Conservation (phyloP, 495 filamentous ascomycete species). For the Tuber indicum region DNA sequence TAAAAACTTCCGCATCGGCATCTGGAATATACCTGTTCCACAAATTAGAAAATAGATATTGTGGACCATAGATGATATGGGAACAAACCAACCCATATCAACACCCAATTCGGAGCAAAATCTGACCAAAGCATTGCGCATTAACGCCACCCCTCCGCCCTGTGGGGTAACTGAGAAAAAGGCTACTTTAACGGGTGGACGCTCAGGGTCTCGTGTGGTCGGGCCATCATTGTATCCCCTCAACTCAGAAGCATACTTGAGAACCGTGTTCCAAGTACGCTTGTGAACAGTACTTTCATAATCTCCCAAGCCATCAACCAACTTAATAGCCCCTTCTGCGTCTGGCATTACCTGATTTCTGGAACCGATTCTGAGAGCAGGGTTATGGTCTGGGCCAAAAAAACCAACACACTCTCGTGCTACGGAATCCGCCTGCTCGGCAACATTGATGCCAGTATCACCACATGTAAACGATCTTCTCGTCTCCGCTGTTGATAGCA, state of each 20-base stretch:
- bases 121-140: too few species aligned
- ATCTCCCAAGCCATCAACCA: slow-evolving; percentile 56
- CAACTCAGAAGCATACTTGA: slow-evolving; percentile 61
- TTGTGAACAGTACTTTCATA: slow-evolving; percentile 57
- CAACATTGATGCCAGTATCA: slow-evolving; percentile 50
- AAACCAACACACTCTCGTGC: slow-evolving; percentile 71
- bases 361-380: slow-evolving; percentile 65
- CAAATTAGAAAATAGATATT: slow-evolving; percentile 9
- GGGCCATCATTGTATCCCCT: slow-evolving; percentile 50
- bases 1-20: slow-evolving; percentile 74
- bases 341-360: slow-evolving; percentile 72
- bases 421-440: slow-evolving; percentile 84
- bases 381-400: slow-evolving; percentile 65
- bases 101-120: too few species aligned
- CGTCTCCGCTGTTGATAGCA: slow-evolving; percentile 48
- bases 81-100: too few species aligned
- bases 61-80: too few species aligned
- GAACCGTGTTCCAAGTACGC: slow-evolving; percentile 62
- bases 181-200: too few species aligned
- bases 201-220: not conserved
- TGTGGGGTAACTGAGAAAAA: too few species aligned
- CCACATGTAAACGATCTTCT: slow-evolving; percentile 32
- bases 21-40: slow-evolving; percentile 64
- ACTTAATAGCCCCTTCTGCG: slow-evolving; percentile 45
- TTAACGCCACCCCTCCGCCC: too few species aligned